Evolutionary conservation across 2,329 filamentous ascomycete species (phyloP).

Genomic region (Xylariomycetidae sp.): DNA sequence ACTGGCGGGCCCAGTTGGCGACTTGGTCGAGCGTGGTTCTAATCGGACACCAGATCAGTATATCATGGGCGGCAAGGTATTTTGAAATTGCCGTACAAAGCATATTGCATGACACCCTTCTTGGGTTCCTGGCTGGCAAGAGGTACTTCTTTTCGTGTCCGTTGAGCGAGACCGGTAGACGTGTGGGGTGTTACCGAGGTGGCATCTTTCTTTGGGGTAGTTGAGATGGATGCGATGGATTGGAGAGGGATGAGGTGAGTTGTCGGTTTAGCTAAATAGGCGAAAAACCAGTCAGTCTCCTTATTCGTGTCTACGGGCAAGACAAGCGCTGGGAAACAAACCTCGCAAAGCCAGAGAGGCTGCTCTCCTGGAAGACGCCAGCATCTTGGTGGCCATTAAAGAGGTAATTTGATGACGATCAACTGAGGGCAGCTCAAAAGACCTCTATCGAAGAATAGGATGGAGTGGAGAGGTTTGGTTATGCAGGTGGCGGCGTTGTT

Average conservation of each 20-base stretch:
- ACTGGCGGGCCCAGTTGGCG: slow-evolving; percentile 79
- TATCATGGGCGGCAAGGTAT: slow-evolving; percentile 21
- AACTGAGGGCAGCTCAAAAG: not conserved
- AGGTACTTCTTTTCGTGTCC: slow-evolving; percentile 65
- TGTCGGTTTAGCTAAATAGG: not conserved
- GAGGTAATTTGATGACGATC: not conserved
- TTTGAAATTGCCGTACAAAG: no score
- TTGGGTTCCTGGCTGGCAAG: slow-evolving; percentile 74
- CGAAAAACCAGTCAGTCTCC: no score
- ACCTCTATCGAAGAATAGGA: not conserved
- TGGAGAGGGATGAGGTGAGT: slow-evolving; percentile 16
- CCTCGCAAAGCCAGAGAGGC: slow-evolving; percentile 39
- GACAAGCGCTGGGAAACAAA: slow-evolving; percentile 15
- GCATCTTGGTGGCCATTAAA: slow-evolving; percentile 26
- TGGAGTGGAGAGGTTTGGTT: not conserved
- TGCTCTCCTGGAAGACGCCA: slow-evolving; percentile 36
- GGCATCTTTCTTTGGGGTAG: slow-evolving; percentile 60
- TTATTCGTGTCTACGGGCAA: not conserved
- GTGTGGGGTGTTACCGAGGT: slow-evolving; percentile 50
- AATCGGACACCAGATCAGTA: slow-evolving; percentile 11
- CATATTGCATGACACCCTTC: slow-evolving; percentile 80
- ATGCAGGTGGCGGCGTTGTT: no score
- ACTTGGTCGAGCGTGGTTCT: slow-evolving; percentile 76
- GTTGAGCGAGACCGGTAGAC: slow-evolving; percentile 50
- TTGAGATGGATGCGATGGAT: slow-evolving; percentile 61